Evolutionary conservation across 1,284 basidiomycete species (phyloP).

Genomic region (Coniophora puteana): DNA sequence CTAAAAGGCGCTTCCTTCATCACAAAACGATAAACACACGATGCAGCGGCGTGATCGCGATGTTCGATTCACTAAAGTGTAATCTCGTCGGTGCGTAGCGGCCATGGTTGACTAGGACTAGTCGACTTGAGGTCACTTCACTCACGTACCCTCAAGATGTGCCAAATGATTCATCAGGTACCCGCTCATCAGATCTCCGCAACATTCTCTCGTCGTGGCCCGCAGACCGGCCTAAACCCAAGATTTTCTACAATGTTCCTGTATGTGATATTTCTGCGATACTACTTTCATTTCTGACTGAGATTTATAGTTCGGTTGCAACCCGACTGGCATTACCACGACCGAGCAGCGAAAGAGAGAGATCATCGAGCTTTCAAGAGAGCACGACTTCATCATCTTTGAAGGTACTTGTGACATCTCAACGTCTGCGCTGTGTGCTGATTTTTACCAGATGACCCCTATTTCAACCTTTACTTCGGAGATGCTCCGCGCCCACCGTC

Average conservation of each 20-base stretch:
- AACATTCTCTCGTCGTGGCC: slow-evolving; percentile 77
- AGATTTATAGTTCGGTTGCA: slow-evolving; percentile 72
- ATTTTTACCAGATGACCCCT: slow-evolving; percentile 77
- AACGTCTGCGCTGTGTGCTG: not conserved
- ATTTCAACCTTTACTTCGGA: slow-evolving; percentile 73
- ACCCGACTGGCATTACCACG: slow-evolving; percentile 82
- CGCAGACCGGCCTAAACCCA: slow-evolving; percentile 67
- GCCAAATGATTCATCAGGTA: slow-evolving; percentile 75
- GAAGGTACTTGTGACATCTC: slow-evolving; percentile 57
- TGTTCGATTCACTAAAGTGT: slow-evolving; percentile 53
- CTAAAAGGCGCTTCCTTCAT: slow-evolving; percentile 6
- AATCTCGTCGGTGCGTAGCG: slow-evolving; percentile 60
- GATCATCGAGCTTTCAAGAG: slow-evolving; percentile 70
- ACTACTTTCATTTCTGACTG: too few relatives aligned
- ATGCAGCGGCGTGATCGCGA: slow-evolving; percentile 58
- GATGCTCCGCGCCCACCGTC: slow-evolving; percentile 60
- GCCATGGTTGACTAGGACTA: slow-evolving; percentile 4
- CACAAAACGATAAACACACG: slow-evolving; percentile 14
- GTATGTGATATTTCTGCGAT: slow-evolving; percentile 37
- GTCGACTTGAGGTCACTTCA: slow-evolving; percentile 2
- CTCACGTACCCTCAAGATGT: slow-evolving; percentile 57
- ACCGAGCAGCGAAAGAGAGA: slow-evolving; percentile 72
- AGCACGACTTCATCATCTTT: slow-evolving; percentile 80
- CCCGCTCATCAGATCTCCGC: slow-evolving; percentile 63
- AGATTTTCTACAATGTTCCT: slow-evolving; percentile 81